Base-by-base conservation (phyloP, 768 basidiomycete genomes). In the Russula sp. region DNA sequence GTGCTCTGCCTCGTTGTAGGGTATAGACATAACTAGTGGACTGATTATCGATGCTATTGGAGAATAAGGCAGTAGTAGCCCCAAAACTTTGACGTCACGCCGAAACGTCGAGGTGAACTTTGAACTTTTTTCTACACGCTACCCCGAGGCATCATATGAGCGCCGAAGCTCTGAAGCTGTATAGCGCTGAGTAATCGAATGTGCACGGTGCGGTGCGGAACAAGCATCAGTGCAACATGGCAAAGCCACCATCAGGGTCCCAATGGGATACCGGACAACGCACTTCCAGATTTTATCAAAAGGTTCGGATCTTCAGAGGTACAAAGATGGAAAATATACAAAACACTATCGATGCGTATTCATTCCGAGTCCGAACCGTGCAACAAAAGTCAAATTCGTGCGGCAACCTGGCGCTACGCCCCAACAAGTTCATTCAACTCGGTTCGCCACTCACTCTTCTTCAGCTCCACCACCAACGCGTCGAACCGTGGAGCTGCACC, bases 401-500 rank as follows among this genome's bases (percentile, higher is more conserved):
- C n/a, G 8, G 29, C 13, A n/a, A 52, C 34, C 16, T 50, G 35
- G 39, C 39, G 6, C 11, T n/a, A 75, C 20, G 68, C 67, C 7
- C 75, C 73, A 5, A 69, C 69, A 25, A 79, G 77, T 60, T 89
- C 88, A 63, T 81, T 81, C 69, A 92, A 85, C 70, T 93, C 91
- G 1, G 64, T 61, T 0, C 83, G 85, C 86, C 87, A 90, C 35
- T 80, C 79, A 54, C 78, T 83, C 77, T 80, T 85, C 75, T 79
- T 85, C 58, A 89, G 74, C 38, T 84, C 84, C 22, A 88, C 87
- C 42, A 93, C 88, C 65, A 94, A 86, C 4, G 75, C 75, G 66
- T 97, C 93, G 69, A 98, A 95, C 66, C 81, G 81, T 1, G 81
- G 79, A 14, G 85, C 82, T 57, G 82, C 82, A 18, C 83, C 83